These are phyloP conservation scores for Claviceps africana DNA, from an alignment of 2,329 filamentous ascomycete genomes.

Conservation along the genomic window DNA sequence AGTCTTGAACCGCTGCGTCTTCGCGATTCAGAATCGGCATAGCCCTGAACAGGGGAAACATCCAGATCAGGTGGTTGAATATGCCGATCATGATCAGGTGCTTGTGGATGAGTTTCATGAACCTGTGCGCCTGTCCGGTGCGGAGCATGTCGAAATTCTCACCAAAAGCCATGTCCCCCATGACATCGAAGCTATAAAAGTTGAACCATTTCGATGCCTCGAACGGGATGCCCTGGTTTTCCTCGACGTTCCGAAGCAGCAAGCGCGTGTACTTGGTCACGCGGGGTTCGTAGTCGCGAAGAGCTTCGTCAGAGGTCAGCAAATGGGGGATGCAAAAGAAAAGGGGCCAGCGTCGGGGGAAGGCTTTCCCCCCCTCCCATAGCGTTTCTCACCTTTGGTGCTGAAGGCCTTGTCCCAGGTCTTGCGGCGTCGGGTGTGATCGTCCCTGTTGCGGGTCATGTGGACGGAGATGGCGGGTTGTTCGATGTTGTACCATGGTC, in stretches of 20 bases:
- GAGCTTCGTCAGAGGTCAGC: background rate
- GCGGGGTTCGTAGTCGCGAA: constrained; percentile 14
- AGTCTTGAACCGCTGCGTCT: constrained; percentile 9
- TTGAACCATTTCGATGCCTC: constrained; percentile 20
- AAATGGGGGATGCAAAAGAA: background rate
- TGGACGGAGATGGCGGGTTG: constrained; percentile 17
- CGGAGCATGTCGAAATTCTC: constrained; percentile 21
- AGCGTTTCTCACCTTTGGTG: constrained; percentile 11
- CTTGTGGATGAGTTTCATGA: constrained; percentile 12
- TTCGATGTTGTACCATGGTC: constrained; percentile 20
- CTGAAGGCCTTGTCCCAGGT: constrained; percentile 20
- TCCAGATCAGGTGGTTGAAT: constrained; percentile 12
- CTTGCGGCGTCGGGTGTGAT: constrained; percentile 18
- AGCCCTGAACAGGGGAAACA: constrained; percentile 9
- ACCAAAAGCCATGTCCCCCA: constrained; percentile 28
- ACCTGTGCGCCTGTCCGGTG: constrained; percentile 14
- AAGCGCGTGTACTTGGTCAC: constrained; percentile 5
- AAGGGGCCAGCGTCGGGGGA: background rate
- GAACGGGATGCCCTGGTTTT: constrained; percentile 10
- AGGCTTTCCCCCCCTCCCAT: background rate
- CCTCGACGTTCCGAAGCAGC: constrained; percentile 9
- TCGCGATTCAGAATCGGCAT: constrained; percentile 11
- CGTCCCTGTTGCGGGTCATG: constrained; percentile 16
- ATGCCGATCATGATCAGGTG: constrained; percentile 12
- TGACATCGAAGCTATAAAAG: constrained; percentile 25